These are phyloP conservation scores for Nosema bombycis DNA, from an alignment of 371 early-diverging fungal species.

Conservation along the genomic window DNA sequence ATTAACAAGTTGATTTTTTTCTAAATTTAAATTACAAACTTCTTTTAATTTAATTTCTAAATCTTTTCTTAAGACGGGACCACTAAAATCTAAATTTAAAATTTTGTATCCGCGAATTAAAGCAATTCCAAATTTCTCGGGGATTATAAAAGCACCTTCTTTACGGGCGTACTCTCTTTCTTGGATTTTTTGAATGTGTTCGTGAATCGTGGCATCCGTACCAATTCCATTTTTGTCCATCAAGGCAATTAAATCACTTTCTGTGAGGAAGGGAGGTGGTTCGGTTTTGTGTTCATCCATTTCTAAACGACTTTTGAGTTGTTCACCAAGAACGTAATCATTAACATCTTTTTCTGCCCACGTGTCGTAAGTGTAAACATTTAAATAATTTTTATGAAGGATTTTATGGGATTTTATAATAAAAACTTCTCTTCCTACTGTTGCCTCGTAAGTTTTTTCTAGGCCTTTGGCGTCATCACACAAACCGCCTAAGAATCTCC, in stretches of 20 bases:
- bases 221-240: conserved; percentile 98
- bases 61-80: conserved; percentile 61
- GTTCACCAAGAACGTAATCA: conserved; percentile 71
- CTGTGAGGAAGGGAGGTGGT: conserved; percentile 76
- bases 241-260: conserved; percentile 80
- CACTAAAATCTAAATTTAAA: conserved; percentile 43
- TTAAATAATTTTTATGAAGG: conserved; percentile 78
- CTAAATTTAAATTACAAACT: conserved; percentile 52
- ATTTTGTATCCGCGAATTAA: conserved; percentile 80
- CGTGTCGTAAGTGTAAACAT: conserved; percentile 83
- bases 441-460: conserved; percentile 72
- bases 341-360: conserved; percentile 75
- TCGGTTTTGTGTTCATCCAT: conserved; percentile 71
- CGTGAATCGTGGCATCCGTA: conserved; percentile 97
- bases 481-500: conserved; percentile 85
- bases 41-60: conserved; percentile 70
- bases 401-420: conserved; percentile 53
- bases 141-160: conserved; percentile 68
- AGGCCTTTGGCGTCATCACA: conserved; percentile 83
- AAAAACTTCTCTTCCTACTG: conserved; percentile 66
- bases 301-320: conserved; percentile 59
- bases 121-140: conserved; percentile 80
- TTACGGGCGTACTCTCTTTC: conserved; percentile 80
- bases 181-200: conserved; percentile 89
- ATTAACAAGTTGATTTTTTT: conserved; percentile 46